Evolutionary conservation across 2,329 filamentous ascomycete species (phyloP), one percentile per base, ranked within the genome.

Genomic region (Passalora sequoiae): DNA sequence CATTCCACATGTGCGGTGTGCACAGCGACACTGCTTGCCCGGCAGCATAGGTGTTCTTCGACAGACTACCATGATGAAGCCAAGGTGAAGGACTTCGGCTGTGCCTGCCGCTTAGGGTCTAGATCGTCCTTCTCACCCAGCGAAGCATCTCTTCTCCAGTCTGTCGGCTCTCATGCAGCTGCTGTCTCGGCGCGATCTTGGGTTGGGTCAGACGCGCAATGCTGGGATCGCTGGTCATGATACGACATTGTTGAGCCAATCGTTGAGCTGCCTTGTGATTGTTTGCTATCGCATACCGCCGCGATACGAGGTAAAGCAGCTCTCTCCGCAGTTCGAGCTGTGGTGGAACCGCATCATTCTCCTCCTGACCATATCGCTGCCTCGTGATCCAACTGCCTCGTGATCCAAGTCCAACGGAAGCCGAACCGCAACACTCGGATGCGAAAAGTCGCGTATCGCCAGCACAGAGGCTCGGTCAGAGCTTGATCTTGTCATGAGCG

Each of bases 101-200:
- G 28, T 1, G 29, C 27, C 25, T 40, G 9, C 38, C 38, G 20
- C 31, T 40, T 28, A 19, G 9, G 19, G 38, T 40, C 16, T 40
- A 40, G 38, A 32, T 21, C 39, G 31, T 17, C n/a, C 22, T 21
- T 8, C n/a, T n/a, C n/a, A n/a, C n/a, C n/a, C 12, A 17, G 2
- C 10, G n/a, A 17, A 27, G 27, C 37, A 24, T 8, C 24, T 21
- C n/a, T 3, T 28, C 19, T 31, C 38, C 25, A 30, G 36, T 7
- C 31, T 4, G 6, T 35, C 31, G 20, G 31, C 31, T 35, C 13
- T 17, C 7, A 4, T 6, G 6, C 10, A 16, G 15, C 19, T 8
- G 19, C 16, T 35, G 31, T 35, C 33, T 21, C 17, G 33, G 33
- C 13, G 33, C 33, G 33, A 36, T 36, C 10, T 36, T 36, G 33